These are phyloP conservation scores for Anaeromyces robustus DNA, from an alignment of 192 early-diverging fungal species.

Conservation along the genomic window DNA sequence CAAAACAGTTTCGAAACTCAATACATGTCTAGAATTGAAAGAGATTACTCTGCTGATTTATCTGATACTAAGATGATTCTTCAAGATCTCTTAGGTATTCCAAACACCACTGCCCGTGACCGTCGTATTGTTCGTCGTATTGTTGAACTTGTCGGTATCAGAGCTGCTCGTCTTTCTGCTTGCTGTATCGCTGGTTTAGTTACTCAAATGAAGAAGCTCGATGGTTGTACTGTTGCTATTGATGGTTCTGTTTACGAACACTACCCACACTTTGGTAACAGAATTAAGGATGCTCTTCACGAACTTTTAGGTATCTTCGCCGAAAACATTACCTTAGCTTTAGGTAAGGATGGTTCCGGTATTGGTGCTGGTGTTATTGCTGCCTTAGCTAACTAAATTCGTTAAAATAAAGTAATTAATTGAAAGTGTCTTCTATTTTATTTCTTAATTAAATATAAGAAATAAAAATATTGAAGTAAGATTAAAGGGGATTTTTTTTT, in stretches of 20 bases:
- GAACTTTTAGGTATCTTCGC: background rate
- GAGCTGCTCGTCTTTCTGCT: background rate
- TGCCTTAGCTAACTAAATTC: background rate
- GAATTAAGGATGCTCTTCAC: background rate
- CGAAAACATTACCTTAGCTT: background rate
- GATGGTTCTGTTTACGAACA: background rate
- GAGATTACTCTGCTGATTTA: background rate
- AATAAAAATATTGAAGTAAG: background rate
- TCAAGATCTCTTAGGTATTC: background rate
- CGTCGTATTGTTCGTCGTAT: background rate
- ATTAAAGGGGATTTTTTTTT: background rate
- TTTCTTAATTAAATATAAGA: background rate
- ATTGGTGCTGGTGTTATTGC: background rate
- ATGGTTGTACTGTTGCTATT: background rate
- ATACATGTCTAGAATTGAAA: background rate
- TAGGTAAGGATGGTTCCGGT: background rate
- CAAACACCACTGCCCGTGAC: background rate
- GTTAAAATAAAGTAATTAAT: background rate
- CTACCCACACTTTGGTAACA: background rate
- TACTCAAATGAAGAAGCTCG: background rate
- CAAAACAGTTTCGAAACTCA: background rate
- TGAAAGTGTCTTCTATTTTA: background rate
- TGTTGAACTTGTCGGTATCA: background rate
- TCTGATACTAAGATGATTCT: background rate
- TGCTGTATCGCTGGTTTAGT: background rate